phyloP scores from a whole-genome alignment of 345 rosid species.

The Microcos paniculata region DNA sequence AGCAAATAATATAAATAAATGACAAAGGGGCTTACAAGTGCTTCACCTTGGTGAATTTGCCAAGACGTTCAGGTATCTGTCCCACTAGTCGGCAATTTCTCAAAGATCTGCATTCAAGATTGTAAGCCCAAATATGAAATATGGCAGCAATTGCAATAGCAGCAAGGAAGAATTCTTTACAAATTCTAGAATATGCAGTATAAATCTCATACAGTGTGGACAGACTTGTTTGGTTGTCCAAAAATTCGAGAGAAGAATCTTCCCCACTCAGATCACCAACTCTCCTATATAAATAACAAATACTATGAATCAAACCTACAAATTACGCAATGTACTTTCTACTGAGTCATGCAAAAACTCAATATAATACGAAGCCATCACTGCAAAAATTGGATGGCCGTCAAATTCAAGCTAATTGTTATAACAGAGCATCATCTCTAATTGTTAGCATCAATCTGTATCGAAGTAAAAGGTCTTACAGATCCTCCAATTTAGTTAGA shows the following conservation, averaged over 20 bases:
- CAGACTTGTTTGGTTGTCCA: conserved; percentile 37
- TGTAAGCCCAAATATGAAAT: neutral
- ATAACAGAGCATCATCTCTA: neutral
- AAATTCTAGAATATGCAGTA: neutral
- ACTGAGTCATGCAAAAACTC: neutral
- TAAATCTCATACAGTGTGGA: conserved; percentile 42
- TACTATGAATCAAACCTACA: neutral
- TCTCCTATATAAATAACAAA: conserved; percentile 31
- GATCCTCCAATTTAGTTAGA: conserved; percentile 41
- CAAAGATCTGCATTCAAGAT: conserved; percentile 38
- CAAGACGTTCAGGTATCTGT: conserved; percentile 42
- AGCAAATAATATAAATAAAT: neutral
- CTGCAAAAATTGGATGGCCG: neutral
- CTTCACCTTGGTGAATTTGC: conserved; percentile 31
- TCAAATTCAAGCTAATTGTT: neutral
- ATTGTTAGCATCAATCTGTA: neutral
- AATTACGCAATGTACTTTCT: neutral
- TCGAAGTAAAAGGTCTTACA: conserved; percentile 33
- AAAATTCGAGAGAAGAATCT: conserved; percentile 51
- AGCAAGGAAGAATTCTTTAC: neutral
- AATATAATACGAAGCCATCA: neutral
- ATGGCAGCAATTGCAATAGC: neutral
- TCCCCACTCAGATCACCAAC: conserved; percentile 50
- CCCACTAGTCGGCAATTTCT: conserved; percentile 46
- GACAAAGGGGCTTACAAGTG: conserved; percentile 36